phyloP scores from a whole-genome alignment of 75 land plant species.

The Ceratopteris richardii region DNA sequence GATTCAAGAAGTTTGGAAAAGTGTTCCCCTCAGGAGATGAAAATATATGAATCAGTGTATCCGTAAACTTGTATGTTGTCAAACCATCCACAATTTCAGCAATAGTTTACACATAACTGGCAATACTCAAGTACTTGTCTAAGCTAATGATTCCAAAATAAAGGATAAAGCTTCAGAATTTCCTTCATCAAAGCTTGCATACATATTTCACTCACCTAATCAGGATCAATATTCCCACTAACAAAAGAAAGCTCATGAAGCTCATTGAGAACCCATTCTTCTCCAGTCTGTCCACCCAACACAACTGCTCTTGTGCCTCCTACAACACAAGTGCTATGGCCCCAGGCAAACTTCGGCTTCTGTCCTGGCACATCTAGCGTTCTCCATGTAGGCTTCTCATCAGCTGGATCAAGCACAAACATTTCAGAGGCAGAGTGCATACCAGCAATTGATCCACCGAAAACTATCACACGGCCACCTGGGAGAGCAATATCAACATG shows the following conservation, averaged over 20 bases:
- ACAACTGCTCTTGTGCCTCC: conserved; percentile 74
- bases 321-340: conserved; percentile 77
- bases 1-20: too few species aligned
- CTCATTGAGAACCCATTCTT: conserved; percentile 77
- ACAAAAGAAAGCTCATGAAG: conserved; percentile 60
- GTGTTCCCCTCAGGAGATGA: too few species aligned
- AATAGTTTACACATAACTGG: too few species aligned
- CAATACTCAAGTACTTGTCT: too few species aligned
- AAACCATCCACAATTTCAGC: too few species aligned
- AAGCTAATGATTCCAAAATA: too few species aligned
- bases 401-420: conserved; percentile 57
- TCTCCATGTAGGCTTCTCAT: conserved; percentile 78
- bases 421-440: conserved; percentile 64
- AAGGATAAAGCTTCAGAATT: too few species aligned
- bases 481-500: conserved; percentile 75
- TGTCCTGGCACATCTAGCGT: conserved; percentile 56
- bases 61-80: too few species aligned
- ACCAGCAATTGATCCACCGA: conserved; percentile 78
- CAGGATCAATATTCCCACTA: conserved; percentile 5
- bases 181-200: too few species aligned
- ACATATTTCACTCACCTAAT: too few species aligned
- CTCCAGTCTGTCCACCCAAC: conserved; percentile 73
- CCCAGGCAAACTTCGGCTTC: conserved; percentile 76
- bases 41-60: too few species aligned
- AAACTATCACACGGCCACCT: conserved; percentile 61